Base-by-base conservation (phyloP, 129 eudicot genomes). In the Saussurea involucrata region DNA sequence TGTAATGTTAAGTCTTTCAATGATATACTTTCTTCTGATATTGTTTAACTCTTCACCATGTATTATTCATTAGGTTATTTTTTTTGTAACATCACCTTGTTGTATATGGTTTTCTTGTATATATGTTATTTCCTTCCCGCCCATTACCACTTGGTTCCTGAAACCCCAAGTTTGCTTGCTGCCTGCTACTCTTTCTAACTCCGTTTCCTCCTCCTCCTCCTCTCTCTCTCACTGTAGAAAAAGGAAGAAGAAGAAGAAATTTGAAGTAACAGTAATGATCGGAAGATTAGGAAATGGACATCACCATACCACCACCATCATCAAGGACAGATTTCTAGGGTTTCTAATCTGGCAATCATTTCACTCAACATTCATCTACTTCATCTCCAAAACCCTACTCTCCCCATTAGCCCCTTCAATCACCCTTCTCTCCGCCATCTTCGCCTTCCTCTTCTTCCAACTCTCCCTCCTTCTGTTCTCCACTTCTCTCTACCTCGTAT, bases 331-430 rank as follows among this genome's bases (percentile, higher is more conserved):
- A 28, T 89, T 87, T 68, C 76, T 86, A 46, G 87, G 90, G 66
- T 93, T 93, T 80, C 77, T 91, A 68, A 90, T 93, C 71, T 90
- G 97, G 93, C 97, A 93, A 80, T 78, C 91, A 28, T 69, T 87
- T 40, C 87, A 71, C 29, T 83, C 92, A 22, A 75, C 89, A 21
- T 55, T 81, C 64, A 5, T 85, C 66, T 88, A 83, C 71, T 4
- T 81, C 58, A 60, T 87, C 72, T 73, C 53, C 85, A 89, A 89
- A 85, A 29, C 83, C 72, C 81, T 81, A n/a, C 76, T 91, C 66
- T 66, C 83, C 22, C 89, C 82, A 28, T 81, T 83, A 65, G 13
- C 78, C 29, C 36, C 64, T 40, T 83, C 86, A 15, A 21, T 24
- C 24, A 37, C 80, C 1, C 74, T 86, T 74, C 15, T 33, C 17